Conservation (phyloP, 768 basidiomycete genomes). For the Pleurotus eryngii region DNA sequence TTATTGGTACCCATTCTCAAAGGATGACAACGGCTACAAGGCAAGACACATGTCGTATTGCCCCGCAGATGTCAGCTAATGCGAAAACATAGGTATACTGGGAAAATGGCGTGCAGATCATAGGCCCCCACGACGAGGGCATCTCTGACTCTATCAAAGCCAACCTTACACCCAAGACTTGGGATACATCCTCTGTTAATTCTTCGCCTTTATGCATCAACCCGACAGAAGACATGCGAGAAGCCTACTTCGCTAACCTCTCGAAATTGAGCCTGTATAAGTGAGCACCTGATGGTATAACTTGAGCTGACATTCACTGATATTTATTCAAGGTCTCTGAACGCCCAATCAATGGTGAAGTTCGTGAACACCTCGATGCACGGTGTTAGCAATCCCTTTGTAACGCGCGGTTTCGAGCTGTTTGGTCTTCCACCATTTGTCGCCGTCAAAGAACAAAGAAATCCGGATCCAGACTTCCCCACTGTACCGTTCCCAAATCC, state of each 20-base stretch:
- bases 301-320: background rate
- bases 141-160: slow-evolving; percentile 64
- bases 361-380: slow-evolving; percentile 93
- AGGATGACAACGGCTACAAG: slow-evolving; percentile 91
- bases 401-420: slow-evolving; percentile 49
- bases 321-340: slow-evolving; percentile 27
- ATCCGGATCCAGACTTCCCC: slow-evolving; percentile 82
- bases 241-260: slow-evolving; percentile 52
- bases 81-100: slow-evolving; percentile 67
- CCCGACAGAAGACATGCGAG: slow-evolving; percentile 54
- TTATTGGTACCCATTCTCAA: background rate
- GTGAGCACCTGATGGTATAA: slow-evolving; percentile 15
- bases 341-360: slow-evolving; percentile 36
- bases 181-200: slow-evolving; percentile 32
- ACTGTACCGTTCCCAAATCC: slow-evolving; percentile 88
- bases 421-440: slow-evolving; percentile 60
- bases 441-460: slow-evolving; percentile 62
- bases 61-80: background rate
- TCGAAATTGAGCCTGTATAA: slow-evolving; percentile 22
- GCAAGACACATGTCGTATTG: slow-evolving; percentile 27
- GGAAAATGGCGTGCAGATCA: slow-evolving; percentile 91
- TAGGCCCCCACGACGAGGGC: slow-evolving; percentile 76
- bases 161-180: slow-evolving; percentile 54
- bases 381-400: slow-evolving; percentile 74
- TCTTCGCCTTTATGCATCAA: slow-evolving; percentile 49